Evolutionary conservation across 306 rosid genomes (phyloP).

Genomic region (Quercus dentata): DNA sequence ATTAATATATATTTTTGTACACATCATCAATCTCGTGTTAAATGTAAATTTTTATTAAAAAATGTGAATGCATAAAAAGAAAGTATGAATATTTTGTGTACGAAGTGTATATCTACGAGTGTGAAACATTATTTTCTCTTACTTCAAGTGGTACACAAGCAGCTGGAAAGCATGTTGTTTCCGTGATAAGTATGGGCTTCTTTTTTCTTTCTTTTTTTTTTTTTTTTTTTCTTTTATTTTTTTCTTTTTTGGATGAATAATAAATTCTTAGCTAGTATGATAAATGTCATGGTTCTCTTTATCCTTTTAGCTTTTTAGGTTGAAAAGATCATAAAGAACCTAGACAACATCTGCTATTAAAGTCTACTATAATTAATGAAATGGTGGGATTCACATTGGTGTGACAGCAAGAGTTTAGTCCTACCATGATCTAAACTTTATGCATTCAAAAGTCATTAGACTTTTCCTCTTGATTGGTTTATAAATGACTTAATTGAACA

Average conservation of each 20-base stretch:
- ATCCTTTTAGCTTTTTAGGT: background rate
- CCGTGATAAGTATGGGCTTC: background rate
- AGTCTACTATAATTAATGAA: constrained; percentile 16
- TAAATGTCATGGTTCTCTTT: background rate
- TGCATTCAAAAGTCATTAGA: constrained; percentile 24
- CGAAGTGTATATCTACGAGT: too few species aligned
- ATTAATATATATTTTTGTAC: too few species aligned
- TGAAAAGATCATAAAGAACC: constrained; percentile 8
- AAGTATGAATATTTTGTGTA: too few species aligned
- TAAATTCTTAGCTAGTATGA: too few species aligned
- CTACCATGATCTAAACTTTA: constrained; percentile 32
- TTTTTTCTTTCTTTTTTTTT: background rate
- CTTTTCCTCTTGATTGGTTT: constrained; percentile 32
- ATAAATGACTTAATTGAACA: constrained; percentile 37
- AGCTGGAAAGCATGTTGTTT: background rate
- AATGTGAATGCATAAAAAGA: too few species aligned
- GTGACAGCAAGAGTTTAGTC: constrained; percentile 32
- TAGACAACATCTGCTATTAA: background rate
- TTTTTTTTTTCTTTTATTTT: too few species aligned
- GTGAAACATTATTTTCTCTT: background rate
- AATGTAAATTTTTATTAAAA: too few species aligned
- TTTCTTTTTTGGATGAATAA: background rate
- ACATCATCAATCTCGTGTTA: too few species aligned
- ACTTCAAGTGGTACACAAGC: background rate
- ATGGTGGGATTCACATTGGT: constrained; percentile 33